Evolutionary conservation across 495 filamentous ascomycete genomes (phyloP).

Genomic region (Oleoguttula mirabilis): DNA sequence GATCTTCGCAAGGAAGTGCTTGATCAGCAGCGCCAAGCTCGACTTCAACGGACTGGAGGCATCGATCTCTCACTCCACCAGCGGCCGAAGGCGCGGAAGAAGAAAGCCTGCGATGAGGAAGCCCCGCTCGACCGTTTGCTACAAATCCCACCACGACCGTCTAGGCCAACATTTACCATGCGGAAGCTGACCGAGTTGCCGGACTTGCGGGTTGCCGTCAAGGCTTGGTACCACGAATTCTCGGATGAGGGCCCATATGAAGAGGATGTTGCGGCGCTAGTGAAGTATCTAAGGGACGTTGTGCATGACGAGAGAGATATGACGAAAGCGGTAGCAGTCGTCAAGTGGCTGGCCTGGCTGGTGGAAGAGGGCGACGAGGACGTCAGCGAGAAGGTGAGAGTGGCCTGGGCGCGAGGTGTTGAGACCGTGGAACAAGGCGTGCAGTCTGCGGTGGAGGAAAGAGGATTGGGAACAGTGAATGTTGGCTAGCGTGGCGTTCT

Average conservation of each 20-base stretch:
- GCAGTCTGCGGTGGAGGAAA: slow-evolving; percentile 44
- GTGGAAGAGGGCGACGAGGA: slow-evolving; percentile 40
- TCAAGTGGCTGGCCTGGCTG: slow-evolving; percentile 62
- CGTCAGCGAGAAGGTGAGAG: slow-evolving; percentile 27
- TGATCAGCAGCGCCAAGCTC: slow-evolving; percentile 51
- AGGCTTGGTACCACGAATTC: slow-evolving; percentile 57
- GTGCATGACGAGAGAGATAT: slow-evolving; percentile 62
- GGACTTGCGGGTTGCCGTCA: slow-evolving; percentile 50
- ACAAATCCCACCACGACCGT: slow-evolving; percentile 35
- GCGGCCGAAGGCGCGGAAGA: slow-evolving; percentile 6
- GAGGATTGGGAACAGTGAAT: slow-evolving; percentile 53
- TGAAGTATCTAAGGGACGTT: slow-evolving; percentile 54
- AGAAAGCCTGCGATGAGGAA: slow-evolving; percentile 12
- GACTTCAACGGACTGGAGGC: slow-evolving; percentile 36
- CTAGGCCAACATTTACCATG: slow-evolving; percentile 54
- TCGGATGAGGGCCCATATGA: slow-evolving; percentile 55
- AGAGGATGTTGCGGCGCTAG: slow-evolving; percentile 63
- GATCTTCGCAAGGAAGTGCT: slow-evolving; percentile 69
- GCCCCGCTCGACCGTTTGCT: slow-evolving; percentile 26
- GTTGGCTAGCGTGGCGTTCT: slow-evolving; percentile 26
- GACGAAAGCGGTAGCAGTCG: slow-evolving; percentile 55
- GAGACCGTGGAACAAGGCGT: slow-evolving; percentile 44
- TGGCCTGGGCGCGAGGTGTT: slow-evolving; percentile 43
- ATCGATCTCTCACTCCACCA: slow-evolving; percentile 23
- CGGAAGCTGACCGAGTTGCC: slow-evolving; percentile 40